Evolutionary conservation across 2,329 filamentous ascomycete species (phyloP), one percentile per base, ranked within the genome.

Genomic region (Penicillium vulpinum): DNA sequence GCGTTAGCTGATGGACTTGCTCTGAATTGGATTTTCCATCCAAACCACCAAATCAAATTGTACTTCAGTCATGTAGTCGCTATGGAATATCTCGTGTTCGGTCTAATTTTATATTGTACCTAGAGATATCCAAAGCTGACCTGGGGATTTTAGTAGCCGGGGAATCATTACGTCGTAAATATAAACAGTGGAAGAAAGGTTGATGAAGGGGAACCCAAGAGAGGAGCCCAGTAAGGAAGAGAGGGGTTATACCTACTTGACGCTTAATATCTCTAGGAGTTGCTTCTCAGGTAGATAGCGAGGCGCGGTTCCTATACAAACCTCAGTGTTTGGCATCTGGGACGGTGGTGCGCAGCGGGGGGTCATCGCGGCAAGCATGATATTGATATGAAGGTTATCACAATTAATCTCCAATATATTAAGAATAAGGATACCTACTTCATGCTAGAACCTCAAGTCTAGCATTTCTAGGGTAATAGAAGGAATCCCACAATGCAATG

Each of bases 401-500:
- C 5, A 31, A 13, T 22, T 3, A n/a, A 33, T n/a, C 8, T n/a
- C 8, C 13, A 46, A 33, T 24, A 24, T 47, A 33, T 24, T 33
- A 35, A 7, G 3, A 45, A 47, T 21, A 2, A 22, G 15, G 22
- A 11, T 22, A 33, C 13, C 18, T n/a, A n/a, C 3, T 33, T 15
- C 35, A 24, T 35, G 29, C 8, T 24, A 4, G 24, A 24, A 8
- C 7, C 0, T 24, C 8, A 11, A 35, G 15, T 47, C 15, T 24
- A 47, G 15, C 29, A 24, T n/a, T 47, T 47, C 21, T 35, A 35
- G 15, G 29, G 15, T 33, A 47, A 47, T 7, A 24, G 8, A 35
- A 7, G 5, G 8, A 24, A 47, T 33, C 48, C 21, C 16, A 22
- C 38, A 45, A 60, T 51, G 50, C 47, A 26, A 52, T 46, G 40